A percentile compares a stretch with the other conserved stretches of the same genome.
Conservation (phyloP, 148 eudicot species). For the Oxyria digyna region DNA sequence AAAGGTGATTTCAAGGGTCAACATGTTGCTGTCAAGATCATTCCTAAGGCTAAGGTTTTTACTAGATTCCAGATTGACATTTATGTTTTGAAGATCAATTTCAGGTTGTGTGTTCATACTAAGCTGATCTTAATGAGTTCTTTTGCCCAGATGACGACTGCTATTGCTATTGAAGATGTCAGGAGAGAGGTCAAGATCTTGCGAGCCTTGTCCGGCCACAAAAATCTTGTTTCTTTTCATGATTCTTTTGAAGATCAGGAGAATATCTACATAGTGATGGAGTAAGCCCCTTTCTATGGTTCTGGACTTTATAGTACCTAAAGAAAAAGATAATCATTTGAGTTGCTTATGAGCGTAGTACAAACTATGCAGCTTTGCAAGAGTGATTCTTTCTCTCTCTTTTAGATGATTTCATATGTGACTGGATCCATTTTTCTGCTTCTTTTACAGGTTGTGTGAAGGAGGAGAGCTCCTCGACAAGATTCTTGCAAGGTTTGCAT, state of each 20-base stretch:
- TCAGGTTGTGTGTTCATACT: background rate
- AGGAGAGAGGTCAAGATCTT: constrained; percentile 59
- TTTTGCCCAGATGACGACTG: constrained; percentile 44
- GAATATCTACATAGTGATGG: constrained; percentile 59
- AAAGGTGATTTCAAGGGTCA: constrained; percentile 38
- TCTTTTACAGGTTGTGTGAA: constrained; percentile 33
- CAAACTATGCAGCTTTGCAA: background rate
- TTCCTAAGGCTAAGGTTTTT: constrained; percentile 49
- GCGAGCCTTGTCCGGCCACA: constrained; percentile 37
- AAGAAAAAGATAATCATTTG: background rate
- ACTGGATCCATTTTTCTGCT: background rate
- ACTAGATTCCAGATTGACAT: too few species aligned
- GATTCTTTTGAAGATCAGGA: constrained; percentile 56
- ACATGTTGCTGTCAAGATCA: constrained; percentile 51
- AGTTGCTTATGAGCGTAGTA: background rate
- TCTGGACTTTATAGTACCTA: background rate
- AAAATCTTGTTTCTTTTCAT: constrained; percentile 38
- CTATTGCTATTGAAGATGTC: constrained; percentile 59
- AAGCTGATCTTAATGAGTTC: background rate
- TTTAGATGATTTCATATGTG: background rate
- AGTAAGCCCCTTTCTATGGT: constrained; percentile 45
- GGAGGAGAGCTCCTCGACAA: constrained; percentile 63
- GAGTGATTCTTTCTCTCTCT: background rate
- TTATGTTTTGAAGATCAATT: too few species aligned
- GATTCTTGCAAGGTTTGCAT: constrained; percentile 35